Evolutionary conservation across 345 rosid species (phyloP).

Genomic region (Populus deltoides): DNA sequence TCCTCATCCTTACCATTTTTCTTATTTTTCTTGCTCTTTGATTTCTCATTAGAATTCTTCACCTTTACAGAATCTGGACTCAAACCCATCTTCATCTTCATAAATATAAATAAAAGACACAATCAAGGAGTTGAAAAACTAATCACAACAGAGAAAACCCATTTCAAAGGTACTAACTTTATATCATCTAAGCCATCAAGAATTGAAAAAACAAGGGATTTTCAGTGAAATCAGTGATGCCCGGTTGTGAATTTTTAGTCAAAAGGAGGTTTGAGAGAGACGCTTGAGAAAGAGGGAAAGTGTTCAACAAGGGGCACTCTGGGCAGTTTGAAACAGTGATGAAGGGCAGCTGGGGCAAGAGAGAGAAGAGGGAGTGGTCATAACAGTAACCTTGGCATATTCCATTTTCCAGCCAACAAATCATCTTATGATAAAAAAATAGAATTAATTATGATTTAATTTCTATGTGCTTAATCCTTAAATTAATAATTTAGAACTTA

Average conservation of each 20-base stretch:
- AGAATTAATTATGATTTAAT: neutral
- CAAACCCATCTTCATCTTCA: conserved; percentile 20
- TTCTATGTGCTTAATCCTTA: too few relatives aligned
- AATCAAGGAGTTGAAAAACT: conserved; percentile 12
- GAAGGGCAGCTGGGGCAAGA: conserved; percentile 55
- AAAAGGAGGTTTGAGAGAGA: conserved; percentile 24
- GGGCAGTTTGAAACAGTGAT: conserved; percentile 53
- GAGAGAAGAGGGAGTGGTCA: conserved; percentile 25
- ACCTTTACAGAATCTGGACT: conserved; percentile 22
- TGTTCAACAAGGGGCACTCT: conserved; percentile 43
- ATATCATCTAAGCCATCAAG: conserved; percentile 5
- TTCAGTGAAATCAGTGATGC: conserved; percentile 13
- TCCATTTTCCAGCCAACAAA: conserved; percentile 42
- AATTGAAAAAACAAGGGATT: neutral
- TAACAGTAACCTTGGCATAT: conserved; percentile 42
- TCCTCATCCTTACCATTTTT: conserved; percentile 12
- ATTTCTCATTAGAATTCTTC: conserved; percentile 16
- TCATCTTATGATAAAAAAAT: conserved; percentile 10
- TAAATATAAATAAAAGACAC: neutral
- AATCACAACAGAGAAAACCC: conserved; percentile 4
- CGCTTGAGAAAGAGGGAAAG: conserved; percentile 27
- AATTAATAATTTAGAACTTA: too few relatives aligned
- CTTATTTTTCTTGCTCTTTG: conserved; percentile 22
- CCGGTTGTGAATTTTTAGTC: conserved; percentile 23
- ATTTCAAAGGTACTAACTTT: conserved; percentile 17